Evolutionary conservation across 2,329 filamentous ascomycete species (phyloP).

Genomic region (Xylaria sp.): DNA sequence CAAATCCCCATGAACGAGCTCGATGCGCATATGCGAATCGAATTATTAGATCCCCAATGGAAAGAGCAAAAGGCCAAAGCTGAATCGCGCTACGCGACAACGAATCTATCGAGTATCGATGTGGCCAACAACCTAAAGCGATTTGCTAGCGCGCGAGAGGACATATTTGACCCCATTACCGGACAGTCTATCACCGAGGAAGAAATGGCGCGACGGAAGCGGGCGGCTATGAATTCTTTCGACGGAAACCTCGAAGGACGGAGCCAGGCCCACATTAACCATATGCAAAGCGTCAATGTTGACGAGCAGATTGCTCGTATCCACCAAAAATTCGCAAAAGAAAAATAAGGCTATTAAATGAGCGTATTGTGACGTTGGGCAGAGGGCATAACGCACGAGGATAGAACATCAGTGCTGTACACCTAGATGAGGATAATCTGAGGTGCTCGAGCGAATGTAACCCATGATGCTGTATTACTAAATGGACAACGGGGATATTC

Average conservation of each 20-base stretch:
- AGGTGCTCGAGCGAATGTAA: slow-evolving; percentile 15
- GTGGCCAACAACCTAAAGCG: slow-evolving; percentile 95
- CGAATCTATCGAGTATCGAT: slow-evolving; percentile 86
- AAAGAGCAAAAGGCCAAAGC: slow-evolving; percentile 94
- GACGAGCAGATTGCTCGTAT: slow-evolving; percentile 83
- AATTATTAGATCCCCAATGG: slow-evolving; percentile 93
- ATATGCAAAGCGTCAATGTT: slow-evolving; percentile 78
- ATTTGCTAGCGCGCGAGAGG: slow-evolving; percentile 86
- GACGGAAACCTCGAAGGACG: slow-evolving; percentile 73
- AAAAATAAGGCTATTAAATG: slow-evolving; percentile 44
- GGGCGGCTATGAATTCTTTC: slow-evolving; percentile 73
- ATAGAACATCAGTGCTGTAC: not conserved
- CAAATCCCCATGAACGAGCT: slow-evolving; percentile 88
- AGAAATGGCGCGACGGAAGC: slow-evolving; percentile 79
- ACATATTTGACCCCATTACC: slow-evolving; percentile 83
- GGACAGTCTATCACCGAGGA: slow-evolving; percentile 78
- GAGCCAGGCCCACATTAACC: slow-evolving; percentile 63
- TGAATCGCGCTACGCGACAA: slow-evolving; percentile 84
- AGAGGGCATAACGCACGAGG: not conserved
- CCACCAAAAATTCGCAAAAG: slow-evolving; percentile 64
- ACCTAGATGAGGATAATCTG: not conserved
- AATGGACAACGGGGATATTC: not conserved
- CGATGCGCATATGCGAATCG: slow-evolving; percentile 93
- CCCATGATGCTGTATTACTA: slow-evolving; percentile 13
- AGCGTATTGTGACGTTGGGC: not conserved